Base-by-base conservation (phyloP, 306 rosid species). In the Cucurbita ficifolia region DNA sequence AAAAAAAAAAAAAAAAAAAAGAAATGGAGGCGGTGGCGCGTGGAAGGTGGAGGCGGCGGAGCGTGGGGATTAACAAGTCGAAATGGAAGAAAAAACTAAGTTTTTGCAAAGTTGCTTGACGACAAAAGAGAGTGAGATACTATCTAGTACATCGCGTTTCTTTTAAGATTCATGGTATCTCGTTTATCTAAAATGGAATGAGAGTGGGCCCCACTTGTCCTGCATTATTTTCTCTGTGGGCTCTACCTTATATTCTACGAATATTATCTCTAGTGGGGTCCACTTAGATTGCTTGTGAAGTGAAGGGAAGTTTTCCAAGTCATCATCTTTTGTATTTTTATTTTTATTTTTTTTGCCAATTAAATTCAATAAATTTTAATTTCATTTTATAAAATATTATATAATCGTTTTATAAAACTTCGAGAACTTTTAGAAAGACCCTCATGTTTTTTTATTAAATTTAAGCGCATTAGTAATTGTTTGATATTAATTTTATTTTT, bases 121-220 rank as follows among this genome's bases (percentile, higher is more conserved):
- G 70, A 62, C 29, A 13, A 2, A 18, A 10, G 24, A 17, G 70
- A 17, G 46, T 7, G 19, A 36, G 45, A 40, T 40, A 42, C 43
- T 18, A 43, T 65, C 10, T 19, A 13, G 11, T 13, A 45, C 72
- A 8, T 67, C 54, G 54, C 72, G 45, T 67, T 10, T 13, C 54
- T 43, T 43, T 67, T 43, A 43, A 67, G 54, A 67, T 67, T 67
- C 54, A 45, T 22, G 54, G 72, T 67, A 67, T 67, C 33, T 67
- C 72, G 39, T 67, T 67, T 19, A 67, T 45, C 72, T 65, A 42
- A 42, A 65, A 65, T 49, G 72, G 51, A 63, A 63, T 40, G 33
- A 38, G 0, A 17, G 51, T 42, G 71, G 33, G n/a, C 18, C 71
- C 70, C 50, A 63, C 33, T 0, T 36, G 7, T 0, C 14, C 51